phyloP scores from a whole-genome alignment of 1,284 basidiomycete genomes.

The Meripilus lineatus region DNA sequence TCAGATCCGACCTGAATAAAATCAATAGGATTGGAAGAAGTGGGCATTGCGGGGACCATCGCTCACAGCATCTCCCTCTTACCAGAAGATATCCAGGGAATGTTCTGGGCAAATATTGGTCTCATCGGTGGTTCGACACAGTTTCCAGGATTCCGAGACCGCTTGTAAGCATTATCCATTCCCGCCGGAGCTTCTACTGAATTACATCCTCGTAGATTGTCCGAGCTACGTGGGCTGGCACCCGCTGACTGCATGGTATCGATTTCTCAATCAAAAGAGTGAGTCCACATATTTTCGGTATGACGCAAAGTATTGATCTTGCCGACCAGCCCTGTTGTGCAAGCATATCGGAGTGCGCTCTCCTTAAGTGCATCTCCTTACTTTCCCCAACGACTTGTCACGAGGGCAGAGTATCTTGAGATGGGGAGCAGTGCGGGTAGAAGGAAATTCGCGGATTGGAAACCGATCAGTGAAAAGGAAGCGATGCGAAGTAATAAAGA shows the following conservation, averaged over 20 bases:
- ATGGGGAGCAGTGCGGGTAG: conserved; percentile 70
- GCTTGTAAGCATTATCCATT: conserved; percentile 54
- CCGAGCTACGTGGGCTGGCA: conserved; percentile 74
- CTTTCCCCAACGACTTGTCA: conserved; percentile 54
- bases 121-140: conserved; percentile 81
- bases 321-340: conserved; percentile 59
- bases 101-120: conserved; percentile 94
- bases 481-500: too few species aligned
- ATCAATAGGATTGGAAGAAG: conserved; percentile 69
- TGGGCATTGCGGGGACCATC: conserved; percentile 73
- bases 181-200: not conserved
- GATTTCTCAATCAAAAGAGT: conserved; percentile 73
- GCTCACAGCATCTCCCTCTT: conserved; percentile 70
- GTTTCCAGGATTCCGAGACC: conserved; percentile 67
- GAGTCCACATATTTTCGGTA: conserved; percentile 28
- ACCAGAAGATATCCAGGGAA: conserved; percentile 75
- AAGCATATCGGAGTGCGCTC: conserved; percentile 67
- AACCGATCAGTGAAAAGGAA: conserved; percentile 21
- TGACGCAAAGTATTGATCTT: conserved; percentile 1
- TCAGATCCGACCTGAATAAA: conserved; percentile 13
- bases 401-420: conserved; percentile 79
- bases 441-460: conserved; percentile 57
- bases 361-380: conserved; percentile 51
- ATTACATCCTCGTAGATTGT: conserved; percentile 35
- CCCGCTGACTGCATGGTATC: conserved; percentile 72